Conservation (phyloP, 306 rosid genomes). For the Medicago arabica region DNA sequence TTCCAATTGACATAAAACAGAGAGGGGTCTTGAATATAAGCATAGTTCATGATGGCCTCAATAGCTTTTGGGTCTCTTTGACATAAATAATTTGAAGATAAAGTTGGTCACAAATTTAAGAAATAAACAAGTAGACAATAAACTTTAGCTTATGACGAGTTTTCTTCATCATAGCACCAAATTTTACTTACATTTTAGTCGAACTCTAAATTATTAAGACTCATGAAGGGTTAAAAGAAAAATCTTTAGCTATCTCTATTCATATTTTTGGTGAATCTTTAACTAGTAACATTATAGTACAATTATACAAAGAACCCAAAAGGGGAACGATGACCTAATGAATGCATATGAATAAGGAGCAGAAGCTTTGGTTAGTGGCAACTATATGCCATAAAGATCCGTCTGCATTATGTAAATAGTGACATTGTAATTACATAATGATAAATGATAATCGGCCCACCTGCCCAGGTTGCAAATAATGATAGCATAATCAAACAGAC, state of each 20-base stretch:
- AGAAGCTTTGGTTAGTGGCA: slow-evolving; percentile 4
- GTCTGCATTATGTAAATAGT: not conserved
- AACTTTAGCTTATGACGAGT: too few relatives aligned
- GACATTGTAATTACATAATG: not conserved
- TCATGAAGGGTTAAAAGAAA: too few relatives aligned
- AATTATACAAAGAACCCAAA: not conserved
- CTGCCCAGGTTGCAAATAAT: slow-evolving; percentile 3
- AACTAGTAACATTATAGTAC: not conserved
- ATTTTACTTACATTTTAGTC: too few relatives aligned
- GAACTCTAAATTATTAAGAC: too few relatives aligned
- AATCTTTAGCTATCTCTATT: too few relatives aligned
- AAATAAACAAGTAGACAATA: not conserved
- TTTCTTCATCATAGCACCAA: too few relatives aligned
- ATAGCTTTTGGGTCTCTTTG: slow-evolving; percentile 30
- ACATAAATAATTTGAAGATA: slow-evolving; percentile 20
- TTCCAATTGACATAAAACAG: slow-evolving; percentile 36
- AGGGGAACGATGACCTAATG: not conserved
- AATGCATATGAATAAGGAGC: slow-evolving; percentile 8
- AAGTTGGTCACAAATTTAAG: not conserved
- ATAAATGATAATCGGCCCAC: slow-evolving; percentile 4
- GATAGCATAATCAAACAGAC: not conserved
- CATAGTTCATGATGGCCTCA: slow-evolving; percentile 28
- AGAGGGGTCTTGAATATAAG: slow-evolving; percentile 36
- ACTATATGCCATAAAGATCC: slow-evolving; percentile 2
- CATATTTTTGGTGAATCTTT: not conserved